These are phyloP conservation scores for Rosa multiflora DNA, from an alignment of 306 rosid species.

Conservation along the genomic window DNA sequence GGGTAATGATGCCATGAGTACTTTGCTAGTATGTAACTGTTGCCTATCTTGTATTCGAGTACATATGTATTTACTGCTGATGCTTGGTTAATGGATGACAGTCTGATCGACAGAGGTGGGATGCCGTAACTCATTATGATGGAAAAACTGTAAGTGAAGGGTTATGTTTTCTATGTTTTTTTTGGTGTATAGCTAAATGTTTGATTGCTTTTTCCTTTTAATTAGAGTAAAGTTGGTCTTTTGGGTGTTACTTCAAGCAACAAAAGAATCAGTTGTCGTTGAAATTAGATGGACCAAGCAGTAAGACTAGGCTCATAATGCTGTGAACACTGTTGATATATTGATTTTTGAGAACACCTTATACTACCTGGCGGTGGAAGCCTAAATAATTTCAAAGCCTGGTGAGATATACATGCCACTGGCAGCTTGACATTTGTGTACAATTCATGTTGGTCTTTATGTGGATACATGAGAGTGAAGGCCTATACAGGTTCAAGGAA, in stretches of 20 bases:
- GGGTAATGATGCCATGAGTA: conserved; percentile 48
- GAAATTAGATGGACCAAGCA: not conserved
- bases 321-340: not conserved
- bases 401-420: not conserved
- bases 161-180: not conserved
- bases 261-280: not conserved
- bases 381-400: not conserved
- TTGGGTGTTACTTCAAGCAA: not conserved
- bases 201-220: not conserved
- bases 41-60: not conserved
- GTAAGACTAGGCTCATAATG: not conserved
- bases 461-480: not conserved
- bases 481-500: not conserved
- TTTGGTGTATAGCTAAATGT: not conserved
- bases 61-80: not conserved
- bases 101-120: conserved; percentile 66
- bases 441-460: not conserved
- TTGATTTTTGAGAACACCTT: not conserved
- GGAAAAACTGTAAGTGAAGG: conserved; percentile 75
- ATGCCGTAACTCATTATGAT: conserved; percentile 45
- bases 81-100: conserved; percentile 33
- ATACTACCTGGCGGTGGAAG: not conserved
- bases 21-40: conserved; percentile 16
- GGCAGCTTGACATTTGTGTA: not conserved
- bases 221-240: not conserved